phyloP scores from a whole-genome alignment of 352 stramenopile species.

The Phytophthora citrophthora region DNA sequence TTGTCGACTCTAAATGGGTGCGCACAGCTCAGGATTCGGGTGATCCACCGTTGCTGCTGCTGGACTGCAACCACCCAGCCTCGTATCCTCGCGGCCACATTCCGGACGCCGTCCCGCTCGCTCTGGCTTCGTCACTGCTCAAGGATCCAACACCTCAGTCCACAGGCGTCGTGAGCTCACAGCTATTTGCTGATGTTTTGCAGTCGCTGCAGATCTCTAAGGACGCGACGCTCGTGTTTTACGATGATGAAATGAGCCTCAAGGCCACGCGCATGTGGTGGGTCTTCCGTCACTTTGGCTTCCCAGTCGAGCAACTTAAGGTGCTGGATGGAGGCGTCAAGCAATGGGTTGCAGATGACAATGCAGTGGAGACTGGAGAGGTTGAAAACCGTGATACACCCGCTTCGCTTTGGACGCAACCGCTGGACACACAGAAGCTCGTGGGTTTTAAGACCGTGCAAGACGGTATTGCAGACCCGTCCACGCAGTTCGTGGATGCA shows the following conservation, averaged over 20 bases:
- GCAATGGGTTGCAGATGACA: slow-evolving; percentile 61
- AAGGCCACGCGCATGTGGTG: slow-evolving; percentile 79
- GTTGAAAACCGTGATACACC: slow-evolving; percentile 9
- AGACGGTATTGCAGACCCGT: slow-evolving; percentile 34
- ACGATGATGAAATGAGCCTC: slow-evolving; percentile 77
- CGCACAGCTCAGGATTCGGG: slow-evolving; percentile 20
- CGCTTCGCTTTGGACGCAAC: slow-evolving; percentile 17
- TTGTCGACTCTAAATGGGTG: slow-evolving; percentile 53
- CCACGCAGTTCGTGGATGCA: slow-evolving; percentile 42
- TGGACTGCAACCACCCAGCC: slow-evolving; percentile 68
- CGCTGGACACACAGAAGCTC: slow-evolving; percentile 27
- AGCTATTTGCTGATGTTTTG: slow-evolving; percentile 52
- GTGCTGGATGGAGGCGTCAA: slow-evolving; percentile 77
- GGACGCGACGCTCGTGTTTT: slow-evolving; percentile 75
- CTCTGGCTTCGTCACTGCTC: slow-evolving; percentile 49
- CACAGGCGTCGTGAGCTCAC: slow-evolving; percentile 50
- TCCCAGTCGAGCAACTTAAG: slow-evolving; percentile 78
- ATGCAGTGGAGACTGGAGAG: slow-evolving; percentile 47
- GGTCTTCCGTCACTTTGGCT: slow-evolving; percentile 81
- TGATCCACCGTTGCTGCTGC: slow-evolving; percentile 37
- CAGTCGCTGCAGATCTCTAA: slow-evolving; percentile 50
- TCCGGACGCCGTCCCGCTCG: slow-evolving; percentile 47
- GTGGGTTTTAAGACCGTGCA: slow-evolving; percentile 40
- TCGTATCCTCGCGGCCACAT: slow-evolving; percentile 66
- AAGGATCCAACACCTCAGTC: slow-evolving; percentile 55